phyloP scores from a whole-genome alignment of 345 rosid species.

The Cardiospermum halicacabum region DNA sequence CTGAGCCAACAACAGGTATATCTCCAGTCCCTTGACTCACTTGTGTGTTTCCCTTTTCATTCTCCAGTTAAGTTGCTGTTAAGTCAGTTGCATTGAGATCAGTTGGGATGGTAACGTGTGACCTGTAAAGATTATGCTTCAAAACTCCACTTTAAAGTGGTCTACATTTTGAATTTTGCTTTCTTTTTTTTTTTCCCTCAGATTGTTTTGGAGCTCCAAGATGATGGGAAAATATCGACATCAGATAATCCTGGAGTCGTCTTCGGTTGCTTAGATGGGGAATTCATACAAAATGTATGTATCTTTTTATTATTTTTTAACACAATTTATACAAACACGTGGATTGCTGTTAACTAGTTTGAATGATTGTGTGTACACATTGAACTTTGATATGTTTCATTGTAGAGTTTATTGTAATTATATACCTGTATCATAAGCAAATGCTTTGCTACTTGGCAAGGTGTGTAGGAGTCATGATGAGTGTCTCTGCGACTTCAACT shows the following conservation, averaged over 20 bases:
- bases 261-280: conserved; percentile 61
- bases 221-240: conserved; percentile 69
- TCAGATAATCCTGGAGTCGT: conserved; percentile 83
- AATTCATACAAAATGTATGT: conserved; percentile 58
- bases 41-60: conserved; percentile 8
- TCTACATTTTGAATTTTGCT: background rate
- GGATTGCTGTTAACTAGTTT: background rate
- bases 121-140: background rate
- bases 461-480: background rate
- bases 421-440: background rate
- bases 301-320: conserved; percentile 4
- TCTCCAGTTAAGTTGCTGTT: background rate
- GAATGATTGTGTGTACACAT: background rate
- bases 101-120: background rate
- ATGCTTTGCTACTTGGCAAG: conserved; percentile 1
- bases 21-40: conserved; percentile 14
- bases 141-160: background rate
- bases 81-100: background rate
- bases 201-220: conserved; percentile 89
- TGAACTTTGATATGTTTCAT: background rate
- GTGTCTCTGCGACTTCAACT: background rate
- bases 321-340: background rate
- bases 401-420: background rate
- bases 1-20: conserved; percentile 71
- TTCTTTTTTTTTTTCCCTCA: conserved; percentile 12